phyloP scores from a whole-genome alignment of 1,139 yeast genomes.

The Nakaseomyces delphensis region DNA sequence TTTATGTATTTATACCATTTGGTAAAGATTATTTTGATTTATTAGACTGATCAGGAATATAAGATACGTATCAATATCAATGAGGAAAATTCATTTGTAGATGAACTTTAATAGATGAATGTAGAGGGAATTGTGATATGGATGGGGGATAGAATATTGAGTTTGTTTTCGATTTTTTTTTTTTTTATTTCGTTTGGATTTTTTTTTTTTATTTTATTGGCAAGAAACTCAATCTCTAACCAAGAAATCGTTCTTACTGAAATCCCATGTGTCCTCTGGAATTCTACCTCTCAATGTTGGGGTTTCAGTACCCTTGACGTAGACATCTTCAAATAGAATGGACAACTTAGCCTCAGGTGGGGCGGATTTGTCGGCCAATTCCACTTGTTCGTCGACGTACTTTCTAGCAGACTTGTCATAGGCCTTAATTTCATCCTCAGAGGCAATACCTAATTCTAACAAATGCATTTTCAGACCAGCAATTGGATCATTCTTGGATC shows the following conservation, averaged over 20 bases:
- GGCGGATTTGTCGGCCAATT: slow-evolving; percentile 86
- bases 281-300: slow-evolving; percentile 94
- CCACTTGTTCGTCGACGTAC: slow-evolving; percentile 89
- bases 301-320: slow-evolving; percentile 88
- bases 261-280: slow-evolving; percentile 87
- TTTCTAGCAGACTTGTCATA: slow-evolving; percentile 95
- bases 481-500: slow-evolving; percentile 96
- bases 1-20: slow-evolving; percentile 3
- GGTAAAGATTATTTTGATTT: background rate
- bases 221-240: slow-evolving; percentile 15
- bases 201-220: background rate
- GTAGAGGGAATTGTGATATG: background rate
- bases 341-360: slow-evolving; percentile 95
- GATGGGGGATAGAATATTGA: background rate
- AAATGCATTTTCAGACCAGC: slow-evolving; percentile 88
- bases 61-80: slow-evolving; percentile 1
- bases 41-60: background rate
- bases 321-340: slow-evolving; percentile 91
- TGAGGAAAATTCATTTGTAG: background rate
- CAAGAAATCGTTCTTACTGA: slow-evolving; percentile 61
- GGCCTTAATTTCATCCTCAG: slow-evolving; percentile 89
- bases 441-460: slow-evolving; percentile 72
- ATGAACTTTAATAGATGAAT: background rate
- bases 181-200: background rate
- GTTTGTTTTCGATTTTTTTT: background rate